Evolutionary conservation across 2,329 filamentous ascomycete species (phyloP).

Genomic region (Tolypocladium tropicale): DNA sequence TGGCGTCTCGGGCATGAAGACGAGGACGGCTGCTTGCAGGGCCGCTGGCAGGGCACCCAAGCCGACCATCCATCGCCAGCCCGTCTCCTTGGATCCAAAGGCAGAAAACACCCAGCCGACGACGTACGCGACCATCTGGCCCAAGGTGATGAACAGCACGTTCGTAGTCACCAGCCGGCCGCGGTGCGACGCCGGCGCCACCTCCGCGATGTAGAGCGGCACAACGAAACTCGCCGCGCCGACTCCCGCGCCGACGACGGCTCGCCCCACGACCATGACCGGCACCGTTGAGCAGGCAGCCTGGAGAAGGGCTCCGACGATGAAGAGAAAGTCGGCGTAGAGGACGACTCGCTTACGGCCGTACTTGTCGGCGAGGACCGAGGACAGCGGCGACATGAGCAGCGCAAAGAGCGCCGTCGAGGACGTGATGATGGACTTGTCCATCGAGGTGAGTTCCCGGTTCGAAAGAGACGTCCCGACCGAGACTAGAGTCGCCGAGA

Average conservation of each 20-base stretch:
- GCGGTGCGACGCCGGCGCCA: constrained; percentile 65
- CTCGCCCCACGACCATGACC: constrained; percentile 57
- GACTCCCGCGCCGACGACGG: constrained; percentile 61
- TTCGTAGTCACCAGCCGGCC: constrained; percentile 76
- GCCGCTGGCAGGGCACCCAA: constrained; percentile 69
- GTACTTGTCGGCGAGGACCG: constrained; percentile 49
- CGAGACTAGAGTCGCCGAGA: constrained; percentile 57
- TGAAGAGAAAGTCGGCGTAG: constrained; percentile 56
- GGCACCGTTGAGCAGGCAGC: constrained; percentile 46
- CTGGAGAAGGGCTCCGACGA: constrained; percentile 57
- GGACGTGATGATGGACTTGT: constrained; percentile 64
- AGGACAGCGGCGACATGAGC: constrained; percentile 52
- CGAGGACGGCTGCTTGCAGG: constrained; percentile 57
- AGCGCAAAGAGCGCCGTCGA: constrained; percentile 58
- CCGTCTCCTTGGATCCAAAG: constrained; percentile 37
- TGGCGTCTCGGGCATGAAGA: constrained; percentile 77
- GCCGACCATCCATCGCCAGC: constrained; percentile 90
- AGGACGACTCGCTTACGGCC: constrained; percentile 55
- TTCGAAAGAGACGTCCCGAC: constrained; percentile 48
- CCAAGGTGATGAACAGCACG: constrained; percentile 73
- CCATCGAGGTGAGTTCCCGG: constrained; percentile 47
- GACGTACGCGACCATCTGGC: constrained; percentile 82
- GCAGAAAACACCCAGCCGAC: constrained; percentile 67
- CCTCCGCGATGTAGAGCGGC: constrained; percentile 80
- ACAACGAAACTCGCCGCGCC: constrained; percentile 73